Conservation (phyloP, 2,329 filamentous ascomycete genomes). For the Alternaria hordeiaustralica region DNA sequence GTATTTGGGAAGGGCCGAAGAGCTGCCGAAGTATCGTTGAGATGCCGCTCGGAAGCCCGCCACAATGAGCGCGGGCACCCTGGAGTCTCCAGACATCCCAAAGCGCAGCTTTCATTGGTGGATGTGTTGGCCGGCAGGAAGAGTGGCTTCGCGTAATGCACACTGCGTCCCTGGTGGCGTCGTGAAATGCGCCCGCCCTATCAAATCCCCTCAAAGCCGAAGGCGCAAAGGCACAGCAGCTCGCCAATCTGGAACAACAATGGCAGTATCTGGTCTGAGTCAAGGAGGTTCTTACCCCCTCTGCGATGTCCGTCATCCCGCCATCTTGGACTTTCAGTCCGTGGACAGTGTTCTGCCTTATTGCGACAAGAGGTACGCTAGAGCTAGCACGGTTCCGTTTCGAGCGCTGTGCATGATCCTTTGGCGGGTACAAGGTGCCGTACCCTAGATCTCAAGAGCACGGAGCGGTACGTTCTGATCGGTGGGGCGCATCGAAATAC, state of each 20-base stretch:
- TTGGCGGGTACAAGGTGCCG: conserved; percentile 5
- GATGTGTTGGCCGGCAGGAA: not conserved
- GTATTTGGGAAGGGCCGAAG: not conserved
- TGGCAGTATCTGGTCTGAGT: not conserved
- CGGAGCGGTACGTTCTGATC: conserved; percentile 4
- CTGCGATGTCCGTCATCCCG: not conserved
- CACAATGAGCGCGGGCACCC: not conserved
- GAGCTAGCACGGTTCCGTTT: conserved; percentile 9
- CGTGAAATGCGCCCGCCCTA: not conserved
- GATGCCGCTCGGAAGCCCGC: conserved; percentile 3
- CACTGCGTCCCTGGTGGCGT: not conserved
- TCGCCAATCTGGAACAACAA: conserved; percentile 11
- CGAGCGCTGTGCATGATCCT: conserved; percentile 9
- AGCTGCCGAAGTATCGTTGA: conserved; percentile 3
- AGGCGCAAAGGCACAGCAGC: conserved; percentile 9
- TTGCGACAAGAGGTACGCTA: conserved; percentile 4
- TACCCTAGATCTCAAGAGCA: conserved; percentile 2
- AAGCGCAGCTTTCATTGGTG: not conserved
- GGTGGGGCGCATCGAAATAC: conserved; percentile 5
- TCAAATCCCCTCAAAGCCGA: not conserved
- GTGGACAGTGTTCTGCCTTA: not conserved
- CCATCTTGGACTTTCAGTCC: not conserved
- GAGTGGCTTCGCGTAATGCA: not conserved
- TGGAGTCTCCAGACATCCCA: not conserved
- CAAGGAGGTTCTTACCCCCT: not conserved